Evolutionary conservation across 1,284 basidiomycete species (phyloP), one percentile per base, ranked within the genome.

Genomic region (Papiliotrema terrestris): DNA sequence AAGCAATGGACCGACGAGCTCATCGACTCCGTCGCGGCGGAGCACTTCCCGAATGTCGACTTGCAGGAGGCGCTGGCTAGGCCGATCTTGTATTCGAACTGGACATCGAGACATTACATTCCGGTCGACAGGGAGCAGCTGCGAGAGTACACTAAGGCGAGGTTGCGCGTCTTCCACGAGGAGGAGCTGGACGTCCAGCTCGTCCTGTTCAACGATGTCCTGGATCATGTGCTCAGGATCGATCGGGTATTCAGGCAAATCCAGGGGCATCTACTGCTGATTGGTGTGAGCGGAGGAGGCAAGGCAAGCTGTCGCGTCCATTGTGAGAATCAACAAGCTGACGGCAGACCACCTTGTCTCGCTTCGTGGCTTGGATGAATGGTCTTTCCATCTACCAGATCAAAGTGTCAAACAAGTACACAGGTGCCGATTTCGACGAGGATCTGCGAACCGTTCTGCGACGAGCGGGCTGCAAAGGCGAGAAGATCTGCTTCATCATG

Each of bases 401-500:
- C 82, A 96, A 97, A 72, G 94, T 97, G 2, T 96, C 93, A 22
- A 98, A 98, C 80, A 94, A 92, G 75, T 99, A 99, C 75, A 96
- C 91, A 0, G 93, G 91, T 22, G 93, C 94, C 26, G 93, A 98
- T 76, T 99, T 99, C 68, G 96, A 98, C 66, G 95, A 98, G 61
- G 96, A 99, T 72, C 81, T 99, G 45, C 86, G 96, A 29, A 89
- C 86, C 0, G 91, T 99, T 1, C 84, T 99, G 32, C 88, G 94
- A 38, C 86, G 96, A 26, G 83, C 95, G 0, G 97, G 96, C 6
- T 96, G 93, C 80, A 98, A 98, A 73, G 94, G 92, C 64, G 96
- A 99, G 78, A 98, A 98, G 78, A 89, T 99, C 41, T 98, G 93
- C 73, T 99, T 98, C 82, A 98, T 98, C 77, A 98, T 99, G 94